Conservation (phyloP, 805 yeast species). For the Scheffersomyces amazonensis region DNA sequence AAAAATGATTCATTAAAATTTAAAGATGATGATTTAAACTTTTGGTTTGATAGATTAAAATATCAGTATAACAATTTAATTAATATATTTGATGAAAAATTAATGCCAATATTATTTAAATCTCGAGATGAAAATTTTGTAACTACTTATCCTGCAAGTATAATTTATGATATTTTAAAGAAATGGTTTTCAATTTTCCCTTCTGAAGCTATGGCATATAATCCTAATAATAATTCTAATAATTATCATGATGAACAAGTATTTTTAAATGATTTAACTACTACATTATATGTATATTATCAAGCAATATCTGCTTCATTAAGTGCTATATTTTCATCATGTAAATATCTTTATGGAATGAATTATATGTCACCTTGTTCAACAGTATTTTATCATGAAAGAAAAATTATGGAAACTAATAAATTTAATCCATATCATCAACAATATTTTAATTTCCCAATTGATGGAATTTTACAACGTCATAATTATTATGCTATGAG, state of each 20-base stretch:
- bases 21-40: neutral
- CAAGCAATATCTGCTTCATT: slow-evolving; percentile 18
- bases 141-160: slow-evolving; percentile 15
- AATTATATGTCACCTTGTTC: slow-evolving; percentile 15
- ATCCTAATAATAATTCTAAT: neutral
- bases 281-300: slow-evolving; percentile 19
- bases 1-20: slow-evolving; percentile 1
- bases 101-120: slow-evolving; percentile 14
- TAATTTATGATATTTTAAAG: slow-evolving; percentile 14
- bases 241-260: slow-evolving; percentile 6
- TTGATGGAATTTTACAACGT: slow-evolving; percentile 17
- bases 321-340: slow-evolving; percentile 19
- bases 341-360: slow-evolving; percentile 18
- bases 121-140: slow-evolving; percentile 12
- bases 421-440: slow-evolving; percentile 7
- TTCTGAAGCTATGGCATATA: slow-evolving; percentile 10
- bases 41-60: slow-evolving; percentile 3
- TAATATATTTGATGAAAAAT: slow-evolving; percentile 11
- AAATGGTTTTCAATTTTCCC: slow-evolving; percentile 20
- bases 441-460: slow-evolving; percentile 1
- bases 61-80: slow-evolving; percentile 13
- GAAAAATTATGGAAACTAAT: slow-evolving; percentile 5
- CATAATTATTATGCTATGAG: slow-evolving; percentile 23
- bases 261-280: slow-evolving; percentile 13
- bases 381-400: slow-evolving; percentile 8